Percentiles rank a stretch among this genome's conserved stretches.
Conservation (phyloP, 345 rosid species). For the Euphorbia peplus region DNA sequence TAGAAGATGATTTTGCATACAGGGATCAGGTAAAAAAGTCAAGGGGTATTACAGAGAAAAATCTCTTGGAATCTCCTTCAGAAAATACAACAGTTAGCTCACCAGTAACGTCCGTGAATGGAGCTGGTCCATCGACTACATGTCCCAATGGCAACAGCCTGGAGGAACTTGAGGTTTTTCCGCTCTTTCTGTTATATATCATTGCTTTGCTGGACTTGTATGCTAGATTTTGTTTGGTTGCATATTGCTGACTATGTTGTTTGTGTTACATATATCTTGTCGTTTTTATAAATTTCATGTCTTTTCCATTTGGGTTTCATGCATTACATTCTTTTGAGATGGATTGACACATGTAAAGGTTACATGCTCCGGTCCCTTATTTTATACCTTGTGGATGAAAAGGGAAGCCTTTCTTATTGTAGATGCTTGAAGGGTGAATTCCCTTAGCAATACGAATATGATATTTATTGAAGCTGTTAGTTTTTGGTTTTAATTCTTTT, state of each 20-base stretch:
- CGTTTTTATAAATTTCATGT: background rate
- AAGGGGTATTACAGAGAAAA: constrained; percentile 16
- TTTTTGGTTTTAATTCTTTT: too few species aligned
- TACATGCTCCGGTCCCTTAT: background rate
- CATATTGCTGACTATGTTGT: too few species aligned
- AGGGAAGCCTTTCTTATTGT: background rate
- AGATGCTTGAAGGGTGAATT: background rate
- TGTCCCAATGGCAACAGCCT: constrained; percentile 30
- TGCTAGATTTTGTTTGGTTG: background rate
- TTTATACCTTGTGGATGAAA: background rate
- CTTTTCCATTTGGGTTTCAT: background rate
- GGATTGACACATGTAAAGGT: background rate
- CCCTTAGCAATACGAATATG: background rate
- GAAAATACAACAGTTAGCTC: constrained; percentile 21
- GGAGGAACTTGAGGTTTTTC: constrained; percentile 90
- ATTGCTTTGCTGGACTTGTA: background rate
- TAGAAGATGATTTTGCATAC: constrained; percentile 56
- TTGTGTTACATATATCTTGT: background rate
- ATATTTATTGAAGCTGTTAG: background rate
- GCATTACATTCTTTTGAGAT: background rate
- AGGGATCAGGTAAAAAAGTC: constrained; percentile 38
- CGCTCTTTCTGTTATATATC: constrained; percentile 3
- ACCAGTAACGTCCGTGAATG: constrained; percentile 26
- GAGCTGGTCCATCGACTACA: constrained; percentile 35
- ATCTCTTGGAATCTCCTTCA: constrained; percentile 26